Base-by-base conservation (phyloP, 2,329 filamentous ascomycete species). In the Diplodia mutila region DNA sequence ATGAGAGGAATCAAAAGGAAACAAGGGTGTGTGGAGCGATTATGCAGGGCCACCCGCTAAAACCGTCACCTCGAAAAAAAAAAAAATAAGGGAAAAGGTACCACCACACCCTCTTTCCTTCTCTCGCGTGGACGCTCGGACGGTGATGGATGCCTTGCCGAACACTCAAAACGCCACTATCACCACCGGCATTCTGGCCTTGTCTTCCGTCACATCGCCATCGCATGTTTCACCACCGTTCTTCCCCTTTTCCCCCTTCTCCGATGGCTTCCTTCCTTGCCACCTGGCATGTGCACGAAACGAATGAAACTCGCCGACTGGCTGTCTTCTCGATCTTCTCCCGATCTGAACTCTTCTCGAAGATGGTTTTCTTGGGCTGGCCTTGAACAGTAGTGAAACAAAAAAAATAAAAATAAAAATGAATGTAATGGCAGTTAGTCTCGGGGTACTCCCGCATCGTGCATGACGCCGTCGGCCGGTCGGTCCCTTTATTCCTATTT, bases 91-190 rank as follows among this genome's bases (percentile, higher is more conserved):
- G 14, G 21, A 54, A 32, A 32, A 46, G 42, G 42, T 46, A 46
- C 39, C 39, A 16, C 42, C 57, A 27, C 37, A 11, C 37, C 14
- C 21, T 2, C 42, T 27, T 23, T 21, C 32, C 7, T 14, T 11
- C 32, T 37, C 34, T 46, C 55, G 55, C 55, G 55, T 59, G 55
- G 55, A 59, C 37, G 55, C 55, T 59, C 37, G 23, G 55, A 59
- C 37, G 34, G 53, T 9, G 32, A 39, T 39, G 53, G 32, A 16
- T 14, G 14, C 18, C 21, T 11, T 27, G 53, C 11, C n/a, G 42
- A 21, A 46, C 8, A 37, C 34, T 21, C 8, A n/a, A 46, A 46
- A 46, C 42, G 55, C 55, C 55, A 27, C 27, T 37, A 59, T 27
- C 55, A 46, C 57, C 27, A 34, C 57, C 53, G 42, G 57, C 42